Conservation (phyloP, 176 grass and related monocot species). For the Cymbopogon citratus region DNA sequence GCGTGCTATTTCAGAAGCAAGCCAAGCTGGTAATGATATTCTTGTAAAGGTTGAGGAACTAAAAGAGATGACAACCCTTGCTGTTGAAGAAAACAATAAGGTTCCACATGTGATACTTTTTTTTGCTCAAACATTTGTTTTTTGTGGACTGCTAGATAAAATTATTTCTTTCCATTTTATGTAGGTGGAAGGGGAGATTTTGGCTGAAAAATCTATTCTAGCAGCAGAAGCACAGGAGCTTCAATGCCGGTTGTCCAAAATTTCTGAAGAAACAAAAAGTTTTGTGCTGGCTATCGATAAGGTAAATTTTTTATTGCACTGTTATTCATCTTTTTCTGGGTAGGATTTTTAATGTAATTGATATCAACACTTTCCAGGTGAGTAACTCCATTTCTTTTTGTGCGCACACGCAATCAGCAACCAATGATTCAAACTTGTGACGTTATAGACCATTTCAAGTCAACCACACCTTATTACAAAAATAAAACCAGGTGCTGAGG, state of each 20-base stretch:
- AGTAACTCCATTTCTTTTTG: not conserved
- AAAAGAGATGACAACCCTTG: conserved; percentile 45
- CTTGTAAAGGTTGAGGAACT: conserved; percentile 47
- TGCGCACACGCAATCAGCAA: not conserved
- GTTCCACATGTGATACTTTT: conserved; percentile 22
- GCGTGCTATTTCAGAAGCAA: conserved; percentile 40
- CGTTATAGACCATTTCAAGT: too few species aligned
- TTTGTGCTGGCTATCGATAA: conserved; percentile 40
- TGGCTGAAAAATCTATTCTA: conserved; percentile 70
- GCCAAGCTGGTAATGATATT: conserved; percentile 52
- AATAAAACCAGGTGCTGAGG: too few species aligned
- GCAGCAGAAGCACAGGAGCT: conserved; percentile 62
- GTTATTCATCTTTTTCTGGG: not conserved
- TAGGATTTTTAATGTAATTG: not conserved
- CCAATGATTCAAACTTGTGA: not conserved
- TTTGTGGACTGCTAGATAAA: not conserved
- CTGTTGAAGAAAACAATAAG: conserved; percentile 50
- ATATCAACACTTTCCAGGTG: not conserved
- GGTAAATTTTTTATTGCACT: conserved; percentile 8
- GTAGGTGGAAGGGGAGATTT: conserved; percentile 59
- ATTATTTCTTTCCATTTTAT: not conserved
- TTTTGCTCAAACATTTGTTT: not conserved
- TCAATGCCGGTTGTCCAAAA: conserved; percentile 37
- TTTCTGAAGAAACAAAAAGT: conserved; percentile 50
- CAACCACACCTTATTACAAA: too few species aligned